A percentile compares a stretch with the other conserved stretches of the same genome.
Conservation (phyloP, 108 stramenopile genomes). For the Seminavis robusta region DNA sequence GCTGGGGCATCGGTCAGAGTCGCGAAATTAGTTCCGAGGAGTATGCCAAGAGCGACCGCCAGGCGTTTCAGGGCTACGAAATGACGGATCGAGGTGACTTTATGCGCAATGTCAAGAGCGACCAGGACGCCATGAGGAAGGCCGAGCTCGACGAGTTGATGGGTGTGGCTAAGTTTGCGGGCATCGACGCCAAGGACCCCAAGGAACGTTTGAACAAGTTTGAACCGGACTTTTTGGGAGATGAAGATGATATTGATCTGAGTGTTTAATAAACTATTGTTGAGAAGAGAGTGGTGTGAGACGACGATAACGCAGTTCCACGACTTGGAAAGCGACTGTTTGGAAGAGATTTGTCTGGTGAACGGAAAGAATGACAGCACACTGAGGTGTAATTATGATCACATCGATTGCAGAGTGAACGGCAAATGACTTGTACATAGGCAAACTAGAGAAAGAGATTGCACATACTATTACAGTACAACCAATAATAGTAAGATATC, state of each 20-base stretch:
- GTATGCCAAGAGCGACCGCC: slow-evolving; percentile 28
- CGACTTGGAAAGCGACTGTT: no score
- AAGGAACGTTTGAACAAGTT: slow-evolving; percentile 35
- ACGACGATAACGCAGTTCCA: background rate
- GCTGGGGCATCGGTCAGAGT: slow-evolving; percentile 27
- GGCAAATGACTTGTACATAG: no score
- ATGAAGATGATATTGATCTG: slow-evolving; percentile 45
- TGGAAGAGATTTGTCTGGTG: no score
- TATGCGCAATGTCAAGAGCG: slow-evolving; percentile 29
- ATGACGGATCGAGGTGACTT: slow-evolving; percentile 41
- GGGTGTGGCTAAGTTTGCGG: slow-evolving; percentile 45
- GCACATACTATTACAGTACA: no score
- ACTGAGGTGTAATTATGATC: no score
- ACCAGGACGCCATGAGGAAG: slow-evolving; percentile 16
- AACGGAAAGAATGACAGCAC: no score
- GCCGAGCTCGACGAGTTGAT: slow-evolving; percentile 36
- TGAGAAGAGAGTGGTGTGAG: background rate
- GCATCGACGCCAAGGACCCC: slow-evolving; percentile 38
- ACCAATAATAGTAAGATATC: no score
- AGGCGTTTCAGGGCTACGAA: slow-evolving; percentile 44
- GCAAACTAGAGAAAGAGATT: no score
- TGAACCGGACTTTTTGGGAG: slow-evolving; percentile 19
- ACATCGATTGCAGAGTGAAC: no score
- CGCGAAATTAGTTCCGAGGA: slow-evolving; percentile 41
- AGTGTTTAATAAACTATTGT: slow-evolving; percentile 10